Percentiles rank a stretch among this genome's conserved stretches.
These are phyloP conservation scores for Rachicladosporium sp. DNA, from an alignment of 2,329 filamentous ascomycete species.

Conservation along the genomic window DNA sequence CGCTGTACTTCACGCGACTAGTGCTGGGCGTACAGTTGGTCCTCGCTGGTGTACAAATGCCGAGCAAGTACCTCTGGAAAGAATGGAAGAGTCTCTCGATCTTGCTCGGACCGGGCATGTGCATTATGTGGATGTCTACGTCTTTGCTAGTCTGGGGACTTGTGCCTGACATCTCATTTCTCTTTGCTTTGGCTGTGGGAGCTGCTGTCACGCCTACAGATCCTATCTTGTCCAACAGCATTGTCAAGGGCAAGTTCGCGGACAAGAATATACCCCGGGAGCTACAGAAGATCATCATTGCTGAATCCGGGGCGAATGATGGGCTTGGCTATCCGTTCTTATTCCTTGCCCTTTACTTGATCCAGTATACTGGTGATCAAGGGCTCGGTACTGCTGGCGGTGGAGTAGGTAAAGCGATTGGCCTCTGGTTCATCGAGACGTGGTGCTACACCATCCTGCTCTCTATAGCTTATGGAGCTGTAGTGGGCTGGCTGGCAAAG, in stretches of 20 bases:
- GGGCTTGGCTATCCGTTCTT: slow-evolving; percentile 81
- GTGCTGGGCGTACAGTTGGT: slow-evolving; percentile 86
- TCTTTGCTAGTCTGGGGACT: slow-evolving; percentile 66
- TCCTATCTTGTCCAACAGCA: slow-evolving; percentile 74
- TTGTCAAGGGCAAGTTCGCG: slow-evolving; percentile 87
- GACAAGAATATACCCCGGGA: slow-evolving; percentile 77
- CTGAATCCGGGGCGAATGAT: slow-evolving; percentile 78
- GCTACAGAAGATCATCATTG: slow-evolving; percentile 55
- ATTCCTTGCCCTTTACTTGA: slow-evolving; percentile 71
- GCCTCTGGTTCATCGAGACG: slow-evolving; percentile 72
- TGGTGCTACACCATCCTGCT: slow-evolving; percentile 74
- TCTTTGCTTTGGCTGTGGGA: slow-evolving; percentile 68
- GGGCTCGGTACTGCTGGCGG: slow-evolving; percentile 46
- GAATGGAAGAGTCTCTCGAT: slow-evolving; percentile 68
- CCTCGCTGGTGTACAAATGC: slow-evolving; percentile 75
- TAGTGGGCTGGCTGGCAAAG: slow-evolving; percentile 71
- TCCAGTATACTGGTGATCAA: slow-evolving; percentile 57
- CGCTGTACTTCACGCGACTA: slow-evolving; percentile 71
- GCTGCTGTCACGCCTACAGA: slow-evolving; percentile 90
- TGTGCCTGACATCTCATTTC: slow-evolving; percentile 56
- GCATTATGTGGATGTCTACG: slow-evolving; percentile 71
- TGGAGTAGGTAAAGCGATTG: slow-evolving; percentile 55
- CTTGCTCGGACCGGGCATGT: slow-evolving; percentile 75
- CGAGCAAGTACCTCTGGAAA: slow-evolving; percentile 63
- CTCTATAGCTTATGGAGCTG: slow-evolving; percentile 63